These are phyloP conservation scores for Albatrellus ellisii DNA, from an alignment of 768 basidiomycete species.

Conservation along the genomic window DNA sequence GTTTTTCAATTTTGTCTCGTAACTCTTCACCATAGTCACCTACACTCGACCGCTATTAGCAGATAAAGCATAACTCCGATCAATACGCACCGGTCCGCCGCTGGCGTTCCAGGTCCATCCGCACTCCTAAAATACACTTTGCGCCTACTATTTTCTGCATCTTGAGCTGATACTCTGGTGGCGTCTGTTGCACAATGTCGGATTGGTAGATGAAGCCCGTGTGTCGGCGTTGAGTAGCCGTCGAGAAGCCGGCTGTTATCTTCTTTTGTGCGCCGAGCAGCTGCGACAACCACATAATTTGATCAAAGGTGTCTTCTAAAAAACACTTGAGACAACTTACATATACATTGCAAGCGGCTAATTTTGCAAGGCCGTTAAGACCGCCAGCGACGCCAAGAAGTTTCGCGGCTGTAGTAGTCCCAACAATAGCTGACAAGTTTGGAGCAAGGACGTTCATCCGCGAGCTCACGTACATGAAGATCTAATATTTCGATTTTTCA, in stretches of 20 bases:
- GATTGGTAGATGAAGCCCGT: constrained; percentile 97
- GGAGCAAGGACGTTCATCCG: constrained; percentile 98
- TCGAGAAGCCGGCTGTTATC: constrained; percentile 85
- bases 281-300: constrained; percentile 23
- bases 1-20: constrained; percentile 84
- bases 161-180: constrained; percentile 82
- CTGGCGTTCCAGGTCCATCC: constrained; percentile 87
- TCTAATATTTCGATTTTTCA: constrained; percentile 35
- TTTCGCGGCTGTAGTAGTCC: constrained; percentile 97
- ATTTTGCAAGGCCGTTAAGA: constrained; percentile 77
- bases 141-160: constrained; percentile 90
- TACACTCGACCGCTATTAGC: constrained; percentile 16
- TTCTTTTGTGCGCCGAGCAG: constrained; percentile 91
- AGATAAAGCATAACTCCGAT: not conserved
- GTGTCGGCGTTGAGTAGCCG: constrained; percentile 76
- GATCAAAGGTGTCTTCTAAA: not conserved
- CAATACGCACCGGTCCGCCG: constrained; percentile 58
- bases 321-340: constrained; percentile 24
- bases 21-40: constrained; percentile 72
- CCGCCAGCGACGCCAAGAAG: constrained; percentile 95
- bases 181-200: constrained; percentile 73
- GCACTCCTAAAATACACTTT: constrained; percentile 78
- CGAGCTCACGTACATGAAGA: constrained; percentile 98
- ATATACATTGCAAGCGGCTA: constrained; percentile 92
- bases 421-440: constrained; percentile 96